Evolutionary conservation across 2,329 filamentous ascomycete genomes (phyloP).

Genomic region (Penicillium olsonii): DNA sequence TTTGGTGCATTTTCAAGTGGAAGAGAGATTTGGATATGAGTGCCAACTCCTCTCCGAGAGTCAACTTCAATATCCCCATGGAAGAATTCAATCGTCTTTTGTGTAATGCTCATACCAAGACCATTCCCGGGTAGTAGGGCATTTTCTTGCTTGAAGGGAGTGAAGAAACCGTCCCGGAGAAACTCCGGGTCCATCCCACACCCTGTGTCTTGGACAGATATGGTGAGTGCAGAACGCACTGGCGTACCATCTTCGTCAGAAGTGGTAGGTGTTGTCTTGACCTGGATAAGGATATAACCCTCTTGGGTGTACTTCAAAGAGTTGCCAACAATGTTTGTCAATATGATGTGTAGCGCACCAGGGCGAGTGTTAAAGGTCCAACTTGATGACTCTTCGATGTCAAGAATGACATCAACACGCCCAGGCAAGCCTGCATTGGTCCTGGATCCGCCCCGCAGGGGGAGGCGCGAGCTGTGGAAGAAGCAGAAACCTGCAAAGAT

Average conservation of each 20-base stretch:
- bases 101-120: slow-evolving; percentile 15
- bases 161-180: slow-evolving; percentile 6
- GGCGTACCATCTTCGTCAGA: neutral
- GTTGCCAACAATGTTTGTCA: slow-evolving; percentile 53
- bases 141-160: slow-evolving; percentile 10
- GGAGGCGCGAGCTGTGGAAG: slow-evolving; percentile 7
- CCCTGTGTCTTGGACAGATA: slow-evolving; percentile 25
- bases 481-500: slow-evolving; percentile 27
- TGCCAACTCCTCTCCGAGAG: slow-evolving; percentile 9
- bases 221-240: slow-evolving; percentile 1
- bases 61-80: slow-evolving; percentile 13
- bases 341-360: slow-evolving; percentile 48
- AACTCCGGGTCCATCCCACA: slow-evolving; percentile 22
- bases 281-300: slow-evolving; percentile 42
- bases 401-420: slow-evolving; percentile 31
- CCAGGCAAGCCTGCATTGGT: neutral
- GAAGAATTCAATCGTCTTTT: slow-evolving; percentile 8
- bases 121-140: slow-evolving; percentile 1
- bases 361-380: slow-evolving; percentile 50
- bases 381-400: slow-evolving; percentile 42
- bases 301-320: slow-evolving; percentile 49
- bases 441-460: neutral
- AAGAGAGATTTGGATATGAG: neutral
- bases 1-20: neutral
- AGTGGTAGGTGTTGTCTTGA: slow-evolving; percentile 21